Evolutionary conservation across 768 basidiomycete genomes (phyloP), one percentile per base, ranked within the genome.

Genomic region (Mrakia blollopis): DNA sequence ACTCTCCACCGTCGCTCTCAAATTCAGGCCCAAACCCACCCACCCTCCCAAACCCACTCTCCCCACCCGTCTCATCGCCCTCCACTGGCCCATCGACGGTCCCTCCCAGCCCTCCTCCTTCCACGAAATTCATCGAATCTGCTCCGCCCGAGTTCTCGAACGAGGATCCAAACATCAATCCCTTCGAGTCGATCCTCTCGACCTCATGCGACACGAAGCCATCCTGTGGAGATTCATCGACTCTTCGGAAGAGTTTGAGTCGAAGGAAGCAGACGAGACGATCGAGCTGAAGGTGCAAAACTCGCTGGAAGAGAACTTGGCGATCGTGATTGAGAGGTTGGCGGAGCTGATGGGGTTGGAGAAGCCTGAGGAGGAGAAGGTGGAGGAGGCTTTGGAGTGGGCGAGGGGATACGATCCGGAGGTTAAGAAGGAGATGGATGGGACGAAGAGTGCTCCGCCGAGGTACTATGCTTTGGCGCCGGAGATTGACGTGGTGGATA

Each of bases 111-210:
- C 41, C 9, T 87, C 91, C 0, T 88, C 84, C 0, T 85, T 89
- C 3, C 83, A 85, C 78, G 89, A 86, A 25, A 84, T 91, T 37
- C 90, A 92, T 80, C 88, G 91, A 0, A 86, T 95, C 44, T 94
- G 92, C 81, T 87, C 88, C 1, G 89, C 92, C 74, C 91, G 95
- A 30, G 87, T 99, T 73, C 80, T 87, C 8, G 77, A 79, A 23
- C 90, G 97, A 7, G 97, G 96, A 0, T 87, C 89, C 6, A 92
- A 91, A 79, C 97, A 99, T 85, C 87, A 98, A 82, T 88, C 88
- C 0, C 88, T 99, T 0, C 88, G 87, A 52, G 89, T 90, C 0
- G 81, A 83, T 65, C 65, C 79, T 0, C 89, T 90, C 79, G 82
- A 82, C 23, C 82, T 84, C 25, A 87, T 87, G 74, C 80, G 83